Percentiles rank a stretch among this genome's conserved stretches.
These are phyloP conservation scores for Parastagonospora avenae DNA, from an alignment of 2,329 filamentous ascomycete genomes.

Conservation along the genomic window DNA sequence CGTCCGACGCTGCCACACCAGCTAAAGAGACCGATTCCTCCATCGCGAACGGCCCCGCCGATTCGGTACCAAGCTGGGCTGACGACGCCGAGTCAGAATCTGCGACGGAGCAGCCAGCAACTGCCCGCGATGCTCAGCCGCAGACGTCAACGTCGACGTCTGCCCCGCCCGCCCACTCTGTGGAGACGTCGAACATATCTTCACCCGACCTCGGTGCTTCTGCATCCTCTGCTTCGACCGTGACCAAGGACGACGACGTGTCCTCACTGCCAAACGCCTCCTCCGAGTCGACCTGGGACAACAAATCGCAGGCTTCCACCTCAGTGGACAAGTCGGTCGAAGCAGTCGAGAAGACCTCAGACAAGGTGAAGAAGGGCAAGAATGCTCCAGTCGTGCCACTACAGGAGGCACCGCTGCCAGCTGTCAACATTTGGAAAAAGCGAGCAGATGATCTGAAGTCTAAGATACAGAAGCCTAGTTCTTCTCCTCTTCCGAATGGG, in stretches of 20 bases:
- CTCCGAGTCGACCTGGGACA: slow-evolving; percentile 71
- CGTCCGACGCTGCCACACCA: slow-evolving; percentile 50
- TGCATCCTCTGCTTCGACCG: slow-evolving; percentile 58
- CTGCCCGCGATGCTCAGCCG: slow-evolving; percentile 25
- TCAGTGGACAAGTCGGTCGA: slow-evolving; percentile 66
- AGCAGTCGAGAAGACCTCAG: slow-evolving; percentile 57
- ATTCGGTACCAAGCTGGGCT: slow-evolving; percentile 51
- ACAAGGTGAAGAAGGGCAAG: slow-evolving; percentile 57
- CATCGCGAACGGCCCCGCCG: slow-evolving; percentile 27
- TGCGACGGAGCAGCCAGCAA: slow-evolving; percentile 31
- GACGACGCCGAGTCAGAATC: slow-evolving; percentile 53
- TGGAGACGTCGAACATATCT: slow-evolving; percentile 40
- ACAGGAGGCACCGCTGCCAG: slow-evolving; percentile 79
- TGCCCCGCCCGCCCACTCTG: slow-evolving; percentile 14
- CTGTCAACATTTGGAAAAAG: slow-evolving; percentile 87
- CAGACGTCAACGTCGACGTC: slow-evolving; percentile 24
- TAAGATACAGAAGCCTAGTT: slow-evolving; percentile 54
- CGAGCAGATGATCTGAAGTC: slow-evolving; percentile 69
- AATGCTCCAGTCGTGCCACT: slow-evolving; percentile 62
- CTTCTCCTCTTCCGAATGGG: slow-evolving; percentile 41
- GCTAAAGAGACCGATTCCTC: slow-evolving; percentile 45
- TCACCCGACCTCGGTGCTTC: slow-evolving; percentile 62
- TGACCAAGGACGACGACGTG: slow-evolving; percentile 64
- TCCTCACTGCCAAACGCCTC: slow-evolving; percentile 67
- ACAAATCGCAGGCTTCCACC: slow-evolving; percentile 66